phyloP scores from a whole-genome alignment of 2,329 filamentous ascomycete genomes.

The Colletotrichum sp. region DNA sequence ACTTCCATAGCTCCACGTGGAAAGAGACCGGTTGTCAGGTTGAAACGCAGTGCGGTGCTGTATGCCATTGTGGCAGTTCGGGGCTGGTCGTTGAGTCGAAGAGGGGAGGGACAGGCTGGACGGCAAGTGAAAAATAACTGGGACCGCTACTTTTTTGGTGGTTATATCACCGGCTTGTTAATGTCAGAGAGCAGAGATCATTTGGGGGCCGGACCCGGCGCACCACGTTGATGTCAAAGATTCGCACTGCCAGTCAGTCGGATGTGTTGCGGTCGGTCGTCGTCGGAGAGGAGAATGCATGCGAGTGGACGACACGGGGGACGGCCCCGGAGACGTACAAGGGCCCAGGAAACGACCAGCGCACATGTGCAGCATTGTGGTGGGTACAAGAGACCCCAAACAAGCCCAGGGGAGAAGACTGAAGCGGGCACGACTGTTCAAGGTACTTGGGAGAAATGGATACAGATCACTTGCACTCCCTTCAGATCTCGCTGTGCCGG shows the following conservation, averaged over 20 bases:
- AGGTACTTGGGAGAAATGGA: not conserved
- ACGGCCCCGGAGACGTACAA: not conserved
- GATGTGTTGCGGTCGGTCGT: not conserved
- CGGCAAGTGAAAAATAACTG: not conserved
- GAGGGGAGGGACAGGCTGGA: not conserved
- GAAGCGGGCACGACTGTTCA: not conserved
- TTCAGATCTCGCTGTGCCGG: not conserved
- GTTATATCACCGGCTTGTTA: not conserved
- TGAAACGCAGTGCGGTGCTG: not conserved
- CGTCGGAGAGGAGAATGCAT: not conserved
- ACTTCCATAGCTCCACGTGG: slow-evolving; percentile 6
- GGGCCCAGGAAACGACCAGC: not conserved
- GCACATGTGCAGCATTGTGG: not conserved
- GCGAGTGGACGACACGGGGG: not conserved
- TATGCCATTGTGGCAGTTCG: not conserved
- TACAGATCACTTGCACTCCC: not conserved
- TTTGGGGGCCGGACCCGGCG: not conserved
- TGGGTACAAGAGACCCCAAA: not conserved
- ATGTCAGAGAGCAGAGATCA: not conserved
- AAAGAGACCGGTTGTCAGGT: not conserved
- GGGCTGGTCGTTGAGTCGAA: not conserved
- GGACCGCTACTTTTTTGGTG: not conserved
- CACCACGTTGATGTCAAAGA: not conserved
- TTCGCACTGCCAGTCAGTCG: not conserved
- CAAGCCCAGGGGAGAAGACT: not conserved